Percentiles rank a stretch among this genome's conserved stretches.
Conservation (phyloP, 768 basidiomycete species). For the Tricholoma hemisulphureum region DNA sequence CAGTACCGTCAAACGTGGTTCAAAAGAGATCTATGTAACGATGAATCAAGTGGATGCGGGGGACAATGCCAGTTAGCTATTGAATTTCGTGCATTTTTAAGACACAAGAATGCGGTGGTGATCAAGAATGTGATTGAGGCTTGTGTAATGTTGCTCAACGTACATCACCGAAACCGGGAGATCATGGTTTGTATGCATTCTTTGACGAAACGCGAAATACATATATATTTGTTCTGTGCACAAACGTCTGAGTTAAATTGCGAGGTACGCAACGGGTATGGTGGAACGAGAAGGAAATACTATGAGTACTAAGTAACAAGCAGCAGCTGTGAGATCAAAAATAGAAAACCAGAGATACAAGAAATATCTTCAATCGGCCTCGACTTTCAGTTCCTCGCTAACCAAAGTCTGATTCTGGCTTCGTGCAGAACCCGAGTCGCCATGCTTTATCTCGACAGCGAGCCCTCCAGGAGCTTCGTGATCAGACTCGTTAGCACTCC, state of each 20-base stretch:
- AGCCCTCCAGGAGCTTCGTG: not conserved
- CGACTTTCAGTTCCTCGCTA: not conserved
- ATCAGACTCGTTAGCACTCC: not conserved
- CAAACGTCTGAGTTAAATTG: not conserved
- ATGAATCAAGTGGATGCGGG: too few relatives aligned
- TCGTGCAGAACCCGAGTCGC: not conserved
- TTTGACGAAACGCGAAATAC: too few relatives aligned
- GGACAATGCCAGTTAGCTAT: too few relatives aligned
- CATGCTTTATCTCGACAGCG: constrained; percentile 4
- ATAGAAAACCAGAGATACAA: not conserved
- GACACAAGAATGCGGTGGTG: too few relatives aligned
- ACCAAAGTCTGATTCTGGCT: not conserved
- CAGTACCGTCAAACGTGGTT: too few relatives aligned
- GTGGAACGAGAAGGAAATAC: not conserved
- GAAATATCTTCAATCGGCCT: not conserved
- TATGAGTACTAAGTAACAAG: not conserved
- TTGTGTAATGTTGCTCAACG: too few relatives aligned
- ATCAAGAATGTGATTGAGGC: too few relatives aligned
- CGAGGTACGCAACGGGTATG: not conserved
- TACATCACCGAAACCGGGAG: too few relatives aligned
- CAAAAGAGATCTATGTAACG: too few relatives aligned
- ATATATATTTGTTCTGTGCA: too few relatives aligned
- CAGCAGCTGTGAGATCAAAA: not conserved
- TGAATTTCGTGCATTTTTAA: too few relatives aligned
- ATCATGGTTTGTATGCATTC: too few relatives aligned